phyloP scores from a whole-genome alignment of 2,329 filamentous ascomycete genomes.

The Aspergillus chevalieri region DNA sequence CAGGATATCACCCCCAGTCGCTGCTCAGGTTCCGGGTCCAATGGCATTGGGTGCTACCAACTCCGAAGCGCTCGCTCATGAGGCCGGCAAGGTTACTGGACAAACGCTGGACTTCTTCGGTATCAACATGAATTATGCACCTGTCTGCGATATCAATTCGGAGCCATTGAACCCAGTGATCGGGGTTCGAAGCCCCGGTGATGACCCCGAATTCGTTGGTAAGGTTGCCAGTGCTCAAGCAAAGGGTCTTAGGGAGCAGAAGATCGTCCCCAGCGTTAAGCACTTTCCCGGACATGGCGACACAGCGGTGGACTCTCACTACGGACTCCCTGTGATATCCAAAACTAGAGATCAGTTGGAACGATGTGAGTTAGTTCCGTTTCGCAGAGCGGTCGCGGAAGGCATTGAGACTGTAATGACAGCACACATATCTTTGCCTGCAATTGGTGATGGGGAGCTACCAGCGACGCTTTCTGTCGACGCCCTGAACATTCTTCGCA shows the following conservation, averaged over 20 bases:
- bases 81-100: conserved; percentile 34
- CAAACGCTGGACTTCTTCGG: conserved; percentile 34
- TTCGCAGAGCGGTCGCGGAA: conserved; percentile 37
- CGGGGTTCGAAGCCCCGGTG: conserved; percentile 38
- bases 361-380: conserved; percentile 39
- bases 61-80: conserved; percentile 28
- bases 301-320: conserved; percentile 41
- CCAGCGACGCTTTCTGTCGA: conserved; percentile 37
- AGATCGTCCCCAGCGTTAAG: conserved; percentile 39
- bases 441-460: conserved; percentile 26
- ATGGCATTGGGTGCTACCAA: conserved; percentile 42
- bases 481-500: conserved; percentile 34
- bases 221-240: conserved; percentile 36
- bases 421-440: conserved; percentile 39
- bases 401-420: conserved; percentile 42
- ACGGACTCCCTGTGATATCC: conserved; percentile 35
- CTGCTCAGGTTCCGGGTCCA: conserved; percentile 36
- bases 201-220: conserved; percentile 38
- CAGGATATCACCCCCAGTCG: conserved; percentile 35
- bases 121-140: conserved; percentile 44
- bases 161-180: conserved; percentile 41
- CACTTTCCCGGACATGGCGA: conserved; percentile 44
- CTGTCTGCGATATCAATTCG: conserved; percentile 41
- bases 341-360: conserved; percentile 36
- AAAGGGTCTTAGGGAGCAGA: conserved; percentile 33